These are phyloP conservation scores for Xylaria sp. DNA, from an alignment of 2,329 filamentous ascomycete species.

Conservation along the genomic window DNA sequence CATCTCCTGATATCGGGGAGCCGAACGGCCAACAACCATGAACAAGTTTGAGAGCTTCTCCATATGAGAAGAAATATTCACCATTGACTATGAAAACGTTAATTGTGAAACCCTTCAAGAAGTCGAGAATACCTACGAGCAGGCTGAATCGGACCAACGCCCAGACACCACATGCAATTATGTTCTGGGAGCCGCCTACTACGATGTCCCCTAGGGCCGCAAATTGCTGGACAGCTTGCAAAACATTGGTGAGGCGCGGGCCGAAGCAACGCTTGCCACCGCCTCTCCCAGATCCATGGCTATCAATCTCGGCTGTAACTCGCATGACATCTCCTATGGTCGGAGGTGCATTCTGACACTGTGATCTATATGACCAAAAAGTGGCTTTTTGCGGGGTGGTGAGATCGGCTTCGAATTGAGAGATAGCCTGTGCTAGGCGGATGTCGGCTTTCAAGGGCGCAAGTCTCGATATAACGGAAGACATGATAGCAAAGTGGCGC, in stretches of 20 bases:
- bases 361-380: conserved; percentile 30
- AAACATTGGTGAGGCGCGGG: conserved; percentile 44
- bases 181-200: conserved; percentile 47
- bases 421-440: conserved; percentile 45
- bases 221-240: conserved; percentile 47
- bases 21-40: conserved; percentile 44
- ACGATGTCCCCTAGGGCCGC: conserved; percentile 45
- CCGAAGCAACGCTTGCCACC: conserved; percentile 40
- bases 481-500: no score
- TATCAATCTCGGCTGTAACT: conserved; percentile 44
- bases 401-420: conserved; percentile 43
- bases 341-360: conserved; percentile 31
- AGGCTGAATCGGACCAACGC: conserved; percentile 46
- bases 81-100: conserved; percentile 31
- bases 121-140: conserved; percentile 36
- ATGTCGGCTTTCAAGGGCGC: conserved; percentile 38
- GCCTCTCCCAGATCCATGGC: conserved; percentile 15
- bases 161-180: conserved; percentile 50
- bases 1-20: conserved; percentile 44
- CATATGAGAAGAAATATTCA: conserved; percentile 38
- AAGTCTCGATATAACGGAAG: no score
- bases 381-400: conserved; percentile 39
- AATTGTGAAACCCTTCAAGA: neutral
- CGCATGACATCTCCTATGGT: conserved; percentile 42
- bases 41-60: conserved; percentile 45